These are phyloP conservation scores for Mycosphaerella arachidis DNA, from an alignment of 2,329 filamentous ascomycete species.

Conservation along the genomic window DNA sequence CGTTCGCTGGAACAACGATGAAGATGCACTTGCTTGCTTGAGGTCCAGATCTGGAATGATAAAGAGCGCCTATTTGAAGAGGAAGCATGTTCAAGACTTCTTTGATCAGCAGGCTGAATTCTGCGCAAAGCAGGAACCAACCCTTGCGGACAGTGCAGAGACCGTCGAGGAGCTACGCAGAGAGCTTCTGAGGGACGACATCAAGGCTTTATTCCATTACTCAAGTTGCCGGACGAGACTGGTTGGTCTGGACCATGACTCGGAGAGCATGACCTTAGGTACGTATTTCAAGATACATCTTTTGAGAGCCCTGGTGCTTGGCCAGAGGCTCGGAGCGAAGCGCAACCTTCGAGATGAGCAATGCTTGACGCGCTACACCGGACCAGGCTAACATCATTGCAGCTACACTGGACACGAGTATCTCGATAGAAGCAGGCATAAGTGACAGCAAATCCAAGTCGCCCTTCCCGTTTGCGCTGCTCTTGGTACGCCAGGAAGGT, in stretches of 20 bases:
- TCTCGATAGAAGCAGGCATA: conserved; percentile 36
- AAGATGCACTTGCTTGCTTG: conserved; percentile 27
- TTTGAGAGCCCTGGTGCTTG: neutral
- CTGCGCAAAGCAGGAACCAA: conserved; percentile 20
- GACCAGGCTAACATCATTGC: neutral
- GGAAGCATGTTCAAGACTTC: conserved; percentile 40
- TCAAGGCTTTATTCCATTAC: conserved; percentile 45
- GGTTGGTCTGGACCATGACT: conserved; percentile 43
- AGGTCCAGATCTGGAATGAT: conserved; percentile 16
- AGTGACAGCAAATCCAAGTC: conserved; percentile 11
- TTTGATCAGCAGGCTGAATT: conserved; percentile 32
- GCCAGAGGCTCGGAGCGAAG: neutral
- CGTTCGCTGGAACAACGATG: conserved; percentile 28
- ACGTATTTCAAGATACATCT: neutral
- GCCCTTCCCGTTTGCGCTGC: conserved; percentile 49
- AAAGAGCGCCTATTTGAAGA: conserved; percentile 36
- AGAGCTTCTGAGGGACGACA: conserved; percentile 45
- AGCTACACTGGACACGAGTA: conserved; percentile 43
- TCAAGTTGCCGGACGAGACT: conserved; percentile 47
- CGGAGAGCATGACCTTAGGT: conserved; percentile 43
- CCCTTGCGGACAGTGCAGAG: conserved; percentile 20
- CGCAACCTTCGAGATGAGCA: neutral
- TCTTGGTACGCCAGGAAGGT: conserved; percentile 49
- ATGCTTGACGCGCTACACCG: neutral
- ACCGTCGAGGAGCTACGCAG: conserved; percentile 31